Conservation (phyloP, 306 rosid genomes). For the Aeschynomene evenia region DNA sequence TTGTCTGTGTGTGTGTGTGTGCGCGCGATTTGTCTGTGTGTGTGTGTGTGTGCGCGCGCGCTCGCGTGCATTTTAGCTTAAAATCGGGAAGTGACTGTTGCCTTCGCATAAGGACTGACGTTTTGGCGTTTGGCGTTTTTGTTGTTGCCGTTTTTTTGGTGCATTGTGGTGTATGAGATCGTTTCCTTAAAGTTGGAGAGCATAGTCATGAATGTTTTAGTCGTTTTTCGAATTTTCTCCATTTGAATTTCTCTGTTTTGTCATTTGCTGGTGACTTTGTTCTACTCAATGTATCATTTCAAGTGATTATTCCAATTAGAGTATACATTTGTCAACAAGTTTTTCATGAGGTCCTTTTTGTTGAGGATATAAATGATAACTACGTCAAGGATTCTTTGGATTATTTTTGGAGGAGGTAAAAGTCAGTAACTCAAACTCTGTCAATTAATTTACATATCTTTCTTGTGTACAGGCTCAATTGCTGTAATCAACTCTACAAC, state of each 20-base stretch:
- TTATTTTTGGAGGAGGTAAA: slow-evolving; percentile 3
- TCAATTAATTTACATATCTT: slow-evolving; percentile 23
- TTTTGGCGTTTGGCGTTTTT: too few species aligned
- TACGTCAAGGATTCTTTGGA: neutral
- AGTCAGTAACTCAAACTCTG: slow-evolving; percentile 1
- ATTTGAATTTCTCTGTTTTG: neutral
- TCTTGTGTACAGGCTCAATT: slow-evolving; percentile 67
- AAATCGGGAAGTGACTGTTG: too few species aligned
- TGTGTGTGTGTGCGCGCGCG: slow-evolving; percentile 7
- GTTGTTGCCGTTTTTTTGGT: slow-evolving; percentile 9
- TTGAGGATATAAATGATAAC: slow-evolving; percentile 6
- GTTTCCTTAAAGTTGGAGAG: slow-evolving; percentile 11
- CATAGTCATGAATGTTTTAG: neutral
- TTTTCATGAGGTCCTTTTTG: slow-evolving; percentile 20
- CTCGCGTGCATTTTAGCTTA: neutral
- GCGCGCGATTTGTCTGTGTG: slow-evolving; percentile 3
- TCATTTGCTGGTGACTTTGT: neutral
- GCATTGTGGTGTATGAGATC: neutral
- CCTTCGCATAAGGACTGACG: too few species aligned
- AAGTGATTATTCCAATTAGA: slow-evolving; percentile 14
- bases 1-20: slow-evolving; percentile 3
- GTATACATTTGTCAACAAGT: slow-evolving; percentile 3
- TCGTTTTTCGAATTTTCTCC: neutral
- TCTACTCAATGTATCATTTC: slow-evolving; percentile 10
- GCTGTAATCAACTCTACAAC: slow-evolving; percentile 67